Evolutionary conservation across 768 basidiomycete species (phyloP).

Genomic region (Macrocybe gigantea): DNA sequence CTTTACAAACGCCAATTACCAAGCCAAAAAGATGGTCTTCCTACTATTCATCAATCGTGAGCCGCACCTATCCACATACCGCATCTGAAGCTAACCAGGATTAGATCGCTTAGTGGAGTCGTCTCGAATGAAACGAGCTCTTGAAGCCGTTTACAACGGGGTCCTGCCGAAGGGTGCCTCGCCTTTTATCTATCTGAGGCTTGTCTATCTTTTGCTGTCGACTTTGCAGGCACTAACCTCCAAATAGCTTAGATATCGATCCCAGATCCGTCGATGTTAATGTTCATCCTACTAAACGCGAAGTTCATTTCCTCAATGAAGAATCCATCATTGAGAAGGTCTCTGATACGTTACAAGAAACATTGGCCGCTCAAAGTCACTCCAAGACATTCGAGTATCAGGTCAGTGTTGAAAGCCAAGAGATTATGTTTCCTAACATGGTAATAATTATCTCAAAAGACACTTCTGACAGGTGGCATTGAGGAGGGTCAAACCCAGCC

Average conservation of each 20-base stretch:
- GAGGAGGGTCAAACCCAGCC: slow-evolving; percentile 20
- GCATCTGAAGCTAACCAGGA: neutral
- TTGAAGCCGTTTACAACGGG: slow-evolving; percentile 80
- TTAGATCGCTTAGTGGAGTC: slow-evolving; percentile 93
- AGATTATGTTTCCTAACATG: neutral
- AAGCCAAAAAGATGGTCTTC: slow-evolving; percentile 79
- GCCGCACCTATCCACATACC: slow-evolving; percentile 16
- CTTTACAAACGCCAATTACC: slow-evolving; percentile 85
- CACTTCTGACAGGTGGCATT: slow-evolving; percentile 51
- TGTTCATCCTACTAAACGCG: slow-evolving; percentile 95
- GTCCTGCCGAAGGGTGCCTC: slow-evolving; percentile 85
- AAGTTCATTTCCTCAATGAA: slow-evolving; percentile 92
- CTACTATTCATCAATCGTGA: slow-evolving; percentile 93
- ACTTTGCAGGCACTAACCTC: slow-evolving; percentile 2
- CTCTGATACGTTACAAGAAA: slow-evolving; percentile 63
- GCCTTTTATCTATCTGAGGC: slow-evolving; percentile 96
- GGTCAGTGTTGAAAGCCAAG: slow-evolving; percentile 24
- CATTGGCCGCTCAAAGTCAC: slow-evolving; percentile 55
- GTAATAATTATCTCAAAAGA: slow-evolving; percentile 30
- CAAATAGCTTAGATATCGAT: slow-evolving; percentile 67
- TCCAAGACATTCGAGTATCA: slow-evolving; percentile 74
- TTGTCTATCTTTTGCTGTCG: slow-evolving; percentile 6
- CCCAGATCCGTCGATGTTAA: slow-evolving; percentile 93
- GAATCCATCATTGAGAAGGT: slow-evolving; percentile 78
- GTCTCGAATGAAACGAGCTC: slow-evolving; percentile 73